phyloP scores from a whole-genome alignment of 2,329 filamentous ascomycete genomes.

The Calonectria honghensis region DNA sequence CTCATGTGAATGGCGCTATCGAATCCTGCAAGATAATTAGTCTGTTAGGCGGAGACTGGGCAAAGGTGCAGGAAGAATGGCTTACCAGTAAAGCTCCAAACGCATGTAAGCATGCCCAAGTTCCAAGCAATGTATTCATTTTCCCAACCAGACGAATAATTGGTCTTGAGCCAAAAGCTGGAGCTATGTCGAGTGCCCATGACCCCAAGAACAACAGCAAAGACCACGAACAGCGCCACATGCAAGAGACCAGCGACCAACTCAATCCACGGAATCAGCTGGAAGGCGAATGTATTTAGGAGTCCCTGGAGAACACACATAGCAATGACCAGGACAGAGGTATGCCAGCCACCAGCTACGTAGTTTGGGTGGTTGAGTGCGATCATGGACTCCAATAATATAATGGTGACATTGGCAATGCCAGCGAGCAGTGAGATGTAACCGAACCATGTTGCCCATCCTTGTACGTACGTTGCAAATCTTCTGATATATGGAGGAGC shows the following conservation, averaged over 20 bases:
- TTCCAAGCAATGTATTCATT: slow-evolving; percentile 53
- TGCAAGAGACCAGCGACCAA: slow-evolving; percentile 52
- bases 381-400: slow-evolving; percentile 54
- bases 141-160: slow-evolving; percentile 50
- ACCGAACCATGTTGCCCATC: slow-evolving; percentile 54
- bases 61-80: no score
- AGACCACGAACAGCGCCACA: slow-evolving; percentile 51
- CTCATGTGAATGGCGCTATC: slow-evolving; percentile 55
- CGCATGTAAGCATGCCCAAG: slow-evolving; percentile 52
- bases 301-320: slow-evolving; percentile 52
- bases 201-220: slow-evolving; percentile 50
- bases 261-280: slow-evolving; percentile 51
- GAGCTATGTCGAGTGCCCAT: slow-evolving; percentile 50
- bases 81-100: slow-evolving; percentile 54
- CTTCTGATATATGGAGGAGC: slow-evolving; percentile 45
- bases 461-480: slow-evolving; percentile 53
- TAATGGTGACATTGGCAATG: slow-evolving; percentile 53
- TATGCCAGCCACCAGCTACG: slow-evolving; percentile 52
- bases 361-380: slow-evolving; percentile 50
- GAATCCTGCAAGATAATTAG: slow-evolving; percentile 40
- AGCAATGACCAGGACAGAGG: slow-evolving; percentile 50
- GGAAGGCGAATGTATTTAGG: slow-evolving; percentile 50
- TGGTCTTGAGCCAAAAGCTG: slow-evolving; percentile 49
- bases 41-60: background rate
- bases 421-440: slow-evolving; percentile 51